These are phyloP conservation scores for Pecoramyces ruminantium DNA, from an alignment of 192 early-diverging fungal genomes.

Conservation along the genomic window DNA sequence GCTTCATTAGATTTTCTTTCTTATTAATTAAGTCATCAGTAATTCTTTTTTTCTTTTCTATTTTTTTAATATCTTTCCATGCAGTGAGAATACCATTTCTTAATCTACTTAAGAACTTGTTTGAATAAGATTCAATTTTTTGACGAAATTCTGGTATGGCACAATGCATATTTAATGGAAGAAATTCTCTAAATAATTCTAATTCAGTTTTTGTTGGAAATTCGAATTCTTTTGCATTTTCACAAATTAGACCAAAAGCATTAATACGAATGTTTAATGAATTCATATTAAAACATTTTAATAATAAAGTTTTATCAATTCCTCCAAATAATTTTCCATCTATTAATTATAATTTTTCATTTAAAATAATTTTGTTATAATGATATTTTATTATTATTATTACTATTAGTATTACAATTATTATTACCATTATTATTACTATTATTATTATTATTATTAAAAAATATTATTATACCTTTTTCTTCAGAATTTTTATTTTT, in stretches of 20 bases:
- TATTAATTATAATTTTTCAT: no score
- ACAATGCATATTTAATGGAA: background rate
- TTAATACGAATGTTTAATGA: background rate
- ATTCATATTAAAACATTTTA: background rate
- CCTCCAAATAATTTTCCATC: background rate
- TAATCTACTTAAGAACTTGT: background rate
- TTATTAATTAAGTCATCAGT: background rate
- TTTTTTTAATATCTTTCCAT: background rate
- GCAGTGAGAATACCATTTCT: background rate
- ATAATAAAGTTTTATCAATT: background rate
- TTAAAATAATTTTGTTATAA: no score
- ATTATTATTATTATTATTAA: no score
- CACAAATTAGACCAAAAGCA: background rate
- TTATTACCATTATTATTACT: no score
- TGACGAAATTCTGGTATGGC: background rate
- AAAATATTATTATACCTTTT: no score
- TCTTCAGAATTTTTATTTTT: background rate
- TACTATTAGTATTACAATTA: no score
- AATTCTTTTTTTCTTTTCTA: background rate
- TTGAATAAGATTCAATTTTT: background rate
- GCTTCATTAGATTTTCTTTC: background rate
- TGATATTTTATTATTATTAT: no score
- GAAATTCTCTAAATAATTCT: background rate
- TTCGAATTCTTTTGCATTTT: background rate
- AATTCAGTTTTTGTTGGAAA: background rate